phyloP scores from a whole-genome alignment of 371 early-diverging fungal genomes.

The Pancytospora philotis region DNA sequence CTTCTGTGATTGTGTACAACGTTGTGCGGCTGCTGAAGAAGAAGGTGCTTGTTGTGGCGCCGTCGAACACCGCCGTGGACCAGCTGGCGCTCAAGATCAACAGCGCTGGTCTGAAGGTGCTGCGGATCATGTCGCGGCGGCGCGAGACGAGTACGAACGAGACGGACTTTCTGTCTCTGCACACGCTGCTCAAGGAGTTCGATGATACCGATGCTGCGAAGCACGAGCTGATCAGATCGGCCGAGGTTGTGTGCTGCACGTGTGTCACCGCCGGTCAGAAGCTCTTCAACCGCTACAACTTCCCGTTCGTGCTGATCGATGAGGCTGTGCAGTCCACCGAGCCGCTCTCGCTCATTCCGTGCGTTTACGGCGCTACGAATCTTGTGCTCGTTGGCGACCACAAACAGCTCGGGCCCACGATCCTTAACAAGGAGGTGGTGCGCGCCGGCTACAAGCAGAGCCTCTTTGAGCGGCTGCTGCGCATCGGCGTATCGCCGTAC shows the following conservation, averaged over 20 bases:
- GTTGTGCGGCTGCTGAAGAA: conserved; percentile 65
- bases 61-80: conserved; percentile 96
- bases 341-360: conserved; percentile 87
- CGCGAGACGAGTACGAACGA: conserved; percentile 76
- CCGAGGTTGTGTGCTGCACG: conserved; percentile 90
- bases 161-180: conserved; percentile 72
- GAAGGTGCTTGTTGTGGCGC: conserved; percentile 86
- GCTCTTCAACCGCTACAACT: conserved; percentile 70
- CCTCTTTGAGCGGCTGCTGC: conserved; percentile 83
- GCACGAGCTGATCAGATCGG: conserved; percentile 72
- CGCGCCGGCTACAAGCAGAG: conserved; percentile 81
- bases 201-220: conserved; percentile 62
- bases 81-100: conserved; percentile 84
- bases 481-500: conserved; percentile 50
- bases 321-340: conserved; percentile 93
- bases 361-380: conserved; percentile 81
- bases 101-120: conserved; percentile 79
- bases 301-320: conserved; percentile 84
- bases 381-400: conserved; percentile 93
- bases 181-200: conserved; percentile 75
- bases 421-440: conserved; percentile 85
- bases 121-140: conserved; percentile 79
- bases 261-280: conserved; percentile 92
- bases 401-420: conserved; percentile 91
- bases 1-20: conserved; percentile 88